Evolutionary conservation across 352 stramenopile species (phyloP), one percentile per base, ranked within the genome.

Genomic region (Phytopythium oedochilum): DNA sequence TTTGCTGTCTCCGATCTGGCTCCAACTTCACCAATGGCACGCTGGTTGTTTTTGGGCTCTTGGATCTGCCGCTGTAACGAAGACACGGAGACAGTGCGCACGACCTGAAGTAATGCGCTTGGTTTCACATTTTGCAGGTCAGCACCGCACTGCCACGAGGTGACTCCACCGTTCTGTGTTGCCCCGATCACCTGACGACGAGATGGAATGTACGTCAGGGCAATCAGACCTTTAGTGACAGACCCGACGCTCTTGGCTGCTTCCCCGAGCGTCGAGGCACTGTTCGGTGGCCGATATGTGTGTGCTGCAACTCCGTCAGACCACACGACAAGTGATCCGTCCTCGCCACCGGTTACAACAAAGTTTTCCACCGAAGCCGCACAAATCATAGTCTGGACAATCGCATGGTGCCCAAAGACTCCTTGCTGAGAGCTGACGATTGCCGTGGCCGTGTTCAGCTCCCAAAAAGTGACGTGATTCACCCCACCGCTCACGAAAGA

Each of bases 401-500:
- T 52, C 10, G 81, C 78, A 44, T 87, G 75, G 11, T 77, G 73
- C 14, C 81, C 81, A 50, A 91, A 91, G 0, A 91, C 68, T 0
- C 81, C 78, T 50, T 74, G 70, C 28, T 89, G 76, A n/a, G 62
- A 68, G 23, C 55, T 59, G 0, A 88, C 44, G 28, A 85, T 73
- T 7, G 77, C 63, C 14, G 71, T 83, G 5, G 76, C 67, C 8
- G 66, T 57, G 20, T 80, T 71, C 3, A 89, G 59, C 17, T 53
- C 68, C 78, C 78, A 92, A 40, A 92, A 88, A 2, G 60, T 85
- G 10, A 86, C 57, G 43, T 92, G 81, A 36, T 88, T 66, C 18
- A 92, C 53, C n/a, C 81, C 78, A n/a, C 77, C 78, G 23, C 61
- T 84, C 22, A 92, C 73, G 53, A 92, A 88, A 14, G 11, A 55